These are phyloP conservation scores for Grifola frondosa DNA, from an alignment of 1,284 basidiomycete species.

Conservation along the genomic window DNA sequence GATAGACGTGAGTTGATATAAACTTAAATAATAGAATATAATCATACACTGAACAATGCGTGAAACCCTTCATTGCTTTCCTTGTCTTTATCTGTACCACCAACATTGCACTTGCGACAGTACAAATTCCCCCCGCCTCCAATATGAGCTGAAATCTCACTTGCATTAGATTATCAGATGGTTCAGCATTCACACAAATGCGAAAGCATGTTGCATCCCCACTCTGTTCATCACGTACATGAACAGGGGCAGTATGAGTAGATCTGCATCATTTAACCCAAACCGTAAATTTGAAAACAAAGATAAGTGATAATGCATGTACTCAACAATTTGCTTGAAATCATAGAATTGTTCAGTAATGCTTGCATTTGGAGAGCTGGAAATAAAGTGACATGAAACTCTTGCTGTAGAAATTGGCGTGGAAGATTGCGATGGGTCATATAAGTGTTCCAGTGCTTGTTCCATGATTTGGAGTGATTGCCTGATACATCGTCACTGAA, in stretches of 20 bases:
- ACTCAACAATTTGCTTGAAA: constrained; percentile 29
- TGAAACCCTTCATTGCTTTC: not conserved
- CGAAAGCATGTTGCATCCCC: not conserved
- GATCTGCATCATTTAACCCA: not conserved
- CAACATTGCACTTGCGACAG: constrained; percentile 29
- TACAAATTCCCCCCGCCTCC: constrained; percentile 4
- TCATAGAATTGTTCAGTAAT: constrained; percentile 34
- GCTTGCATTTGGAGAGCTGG: constrained; percentile 33
- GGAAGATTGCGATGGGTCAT: constrained; percentile 25
- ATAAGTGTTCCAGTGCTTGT: constrained; percentile 33
- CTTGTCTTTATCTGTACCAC: constrained; percentile 19
- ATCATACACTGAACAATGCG: not conserved
- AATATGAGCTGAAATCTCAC: constrained; percentile 21
- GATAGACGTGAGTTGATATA: no score
- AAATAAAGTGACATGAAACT: constrained; percentile 37
- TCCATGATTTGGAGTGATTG: constrained; percentile 32
- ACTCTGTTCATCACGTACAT: not conserved
- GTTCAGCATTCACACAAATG: constrained; percentile 19
- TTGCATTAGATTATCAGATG: constrained; percentile 38
- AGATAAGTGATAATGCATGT: not conserved
- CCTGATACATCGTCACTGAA: constrained; percentile 35
- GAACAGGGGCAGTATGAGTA: not conserved
- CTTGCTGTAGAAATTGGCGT: constrained; percentile 30
- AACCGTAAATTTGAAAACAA: not conserved
- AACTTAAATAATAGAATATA: not conserved